A percentile compares a stretch with the other conserved stretches of the same genome.
phyloP scores from a whole-genome alignment of 805 yeast species.

The Saccharomycopsis javanensis region DNA sequence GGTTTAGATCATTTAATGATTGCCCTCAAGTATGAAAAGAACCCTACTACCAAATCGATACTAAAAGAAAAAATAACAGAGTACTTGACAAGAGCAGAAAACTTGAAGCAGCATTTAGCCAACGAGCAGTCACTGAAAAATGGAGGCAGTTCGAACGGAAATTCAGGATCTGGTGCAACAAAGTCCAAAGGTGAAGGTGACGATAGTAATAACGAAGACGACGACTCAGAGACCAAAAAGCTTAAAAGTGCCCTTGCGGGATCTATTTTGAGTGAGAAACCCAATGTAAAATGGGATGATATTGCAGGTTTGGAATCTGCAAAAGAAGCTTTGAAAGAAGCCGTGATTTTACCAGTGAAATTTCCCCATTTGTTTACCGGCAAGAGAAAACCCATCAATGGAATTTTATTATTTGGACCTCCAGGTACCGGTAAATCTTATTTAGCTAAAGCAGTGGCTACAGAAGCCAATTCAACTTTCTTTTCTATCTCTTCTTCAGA shows the following conservation, averaged over 20 bases:
- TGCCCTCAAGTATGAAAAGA: conserved; percentile 91
- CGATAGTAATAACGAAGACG: conserved; percentile 49
- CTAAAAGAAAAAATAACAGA: conserved; percentile 85
- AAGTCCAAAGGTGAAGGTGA: conserved; percentile 38
- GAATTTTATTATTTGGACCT: conserved; percentile 81
- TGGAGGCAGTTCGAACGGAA: conserved; percentile 33
- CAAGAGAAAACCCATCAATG: conserved; percentile 84
- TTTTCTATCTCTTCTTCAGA: conserved; percentile 95
- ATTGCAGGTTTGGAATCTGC: conserved; percentile 94
- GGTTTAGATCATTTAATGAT: conserved; percentile 93
- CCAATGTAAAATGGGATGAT: conserved; percentile 90
- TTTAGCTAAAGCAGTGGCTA: conserved; percentile 96
- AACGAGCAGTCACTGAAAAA: conserved; percentile 33
- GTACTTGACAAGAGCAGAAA: conserved; percentile 87
- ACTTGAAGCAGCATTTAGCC: conserved; percentile 79
- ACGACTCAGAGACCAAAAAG: conserved; percentile 77
- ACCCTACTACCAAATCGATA: conserved; percentile 77
- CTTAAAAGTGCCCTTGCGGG: conserved; percentile 85
- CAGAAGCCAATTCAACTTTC: conserved; percentile 95
- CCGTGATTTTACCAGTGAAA: conserved; percentile 90
- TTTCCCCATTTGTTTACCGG: conserved; percentile 95
- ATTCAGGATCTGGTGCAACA: conserved; percentile 46
- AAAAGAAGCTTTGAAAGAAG: conserved; percentile 93
- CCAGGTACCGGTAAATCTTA: conserved; percentile 99
- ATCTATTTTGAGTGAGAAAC: conserved; percentile 84